Base-by-base conservation (phyloP, 108 stramenopile species). In the Cyclotella baltica region DNA sequence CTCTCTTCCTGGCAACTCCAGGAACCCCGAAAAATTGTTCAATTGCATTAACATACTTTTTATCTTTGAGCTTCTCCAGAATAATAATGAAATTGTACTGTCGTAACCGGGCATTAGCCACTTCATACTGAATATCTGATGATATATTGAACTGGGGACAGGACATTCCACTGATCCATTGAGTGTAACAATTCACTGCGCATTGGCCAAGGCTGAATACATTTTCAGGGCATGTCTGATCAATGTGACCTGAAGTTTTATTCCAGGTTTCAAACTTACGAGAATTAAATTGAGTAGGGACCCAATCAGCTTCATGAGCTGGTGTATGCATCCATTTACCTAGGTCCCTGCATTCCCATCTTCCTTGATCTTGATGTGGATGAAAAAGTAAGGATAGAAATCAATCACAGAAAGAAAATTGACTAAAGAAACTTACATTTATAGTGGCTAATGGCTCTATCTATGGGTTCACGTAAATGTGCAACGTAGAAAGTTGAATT, bases 151-250 rank as follows among this genome's bases (percentile, higher is more conserved):
- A 62, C 35, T 57, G 38, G 20, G 79, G 75, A 58, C 83, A 80
- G 5, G 34, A 68, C 13, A 81, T 16, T 5, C 80, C 83, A 3
- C 65, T 55, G 64, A 80, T 69, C 79, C 79, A 84, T 38, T 77
- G 74, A 0, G 68, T 71, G 62, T 84, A 84, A 57, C 83, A 84
- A 43, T 84, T 77, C 29, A 81, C 69, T 16, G 83, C 83, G 36
- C 83, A 84, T 33, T 69, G 38, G 0, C 79, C 83, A 25, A 80
- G 59, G 3, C 20, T 15, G 55, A 83, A 83, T 48, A 4, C 37
- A 13, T 6, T 13, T 20, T 10, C 46, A 16, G 16, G 19, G 38
- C 75, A 76, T 43, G 52, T 57, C 0, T 31, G 48, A 2, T 48
- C 29, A 35, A 25, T 16, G 40, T 71, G 69, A 2, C 83, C 83